A percentile compares a stretch with the other conserved stretches of the same genome.
Conservation (phyloP, 1,284 basidiomycete species). For the Xerocomus nothofagi region DNA sequence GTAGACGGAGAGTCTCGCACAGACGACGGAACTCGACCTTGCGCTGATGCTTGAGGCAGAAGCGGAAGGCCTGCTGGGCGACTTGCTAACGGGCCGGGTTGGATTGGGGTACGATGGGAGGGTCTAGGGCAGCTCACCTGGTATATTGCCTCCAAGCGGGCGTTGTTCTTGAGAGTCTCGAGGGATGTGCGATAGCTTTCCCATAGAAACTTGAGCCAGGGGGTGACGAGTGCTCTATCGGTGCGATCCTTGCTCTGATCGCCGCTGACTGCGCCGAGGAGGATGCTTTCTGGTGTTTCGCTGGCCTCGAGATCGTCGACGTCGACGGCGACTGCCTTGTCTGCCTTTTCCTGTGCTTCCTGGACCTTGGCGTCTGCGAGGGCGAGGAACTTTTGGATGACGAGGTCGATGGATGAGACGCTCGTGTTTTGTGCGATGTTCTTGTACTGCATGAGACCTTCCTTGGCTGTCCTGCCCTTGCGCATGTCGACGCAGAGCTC, state of each 20-base stretch:
- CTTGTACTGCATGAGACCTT: conserved; percentile 96
- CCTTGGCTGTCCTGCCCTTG: conserved; percentile 91
- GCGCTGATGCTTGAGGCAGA: conserved; percentile 91
- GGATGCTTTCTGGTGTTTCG: conserved; percentile 90
- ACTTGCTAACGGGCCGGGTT: conserved; percentile 63
- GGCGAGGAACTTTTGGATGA: conserved; percentile 88
- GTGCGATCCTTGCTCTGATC: conserved; percentile 95
- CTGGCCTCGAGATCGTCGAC: conserved; percentile 90
- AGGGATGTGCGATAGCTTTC: conserved; percentile 97
- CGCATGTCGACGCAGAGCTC: conserved; percentile 96
- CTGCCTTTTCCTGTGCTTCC: conserved; percentile 85
- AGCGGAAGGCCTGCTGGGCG: conserved; percentile 95
- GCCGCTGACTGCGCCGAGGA: conserved; percentile 85
- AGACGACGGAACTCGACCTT: conserved; percentile 98
- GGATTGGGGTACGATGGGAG: neutral
- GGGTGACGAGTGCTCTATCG: conserved; percentile 93
- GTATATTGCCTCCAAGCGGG: conserved; percentile 91
- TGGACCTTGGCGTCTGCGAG: conserved; percentile 87
- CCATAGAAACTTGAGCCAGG: conserved; percentile 98
- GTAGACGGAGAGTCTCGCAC: conserved; percentile 95
- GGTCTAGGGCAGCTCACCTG: conserved; percentile 57
- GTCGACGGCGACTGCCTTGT: conserved; percentile 69
- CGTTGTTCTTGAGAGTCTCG: conserved; percentile 97
- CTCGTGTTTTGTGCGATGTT: conserved; percentile 94
- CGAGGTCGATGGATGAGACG: conserved; percentile 89